A percentile compares a stretch with the other conserved stretches of the same genome.
phyloP scores from a whole-genome alignment of 1,284 basidiomycete genomes.

The Puccinia polysora region DNA sequence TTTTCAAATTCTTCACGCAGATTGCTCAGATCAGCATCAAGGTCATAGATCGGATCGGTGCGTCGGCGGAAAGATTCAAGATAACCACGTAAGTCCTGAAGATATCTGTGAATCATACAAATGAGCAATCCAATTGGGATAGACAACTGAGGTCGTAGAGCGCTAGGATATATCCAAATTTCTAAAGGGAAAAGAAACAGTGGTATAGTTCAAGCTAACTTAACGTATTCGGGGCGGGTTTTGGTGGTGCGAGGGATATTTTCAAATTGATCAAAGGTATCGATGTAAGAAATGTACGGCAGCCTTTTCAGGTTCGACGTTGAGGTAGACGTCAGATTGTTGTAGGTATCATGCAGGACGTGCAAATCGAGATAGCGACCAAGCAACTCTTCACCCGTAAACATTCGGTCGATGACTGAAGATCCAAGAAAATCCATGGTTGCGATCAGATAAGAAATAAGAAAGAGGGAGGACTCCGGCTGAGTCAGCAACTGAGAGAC shows the following conservation, averaged over 20 bases:
- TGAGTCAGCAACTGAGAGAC: neutral
- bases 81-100: slow-evolving; percentile 66
- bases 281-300: slow-evolving; percentile 37
- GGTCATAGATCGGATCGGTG: slow-evolving; percentile 78
- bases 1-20: slow-evolving; percentile 68
- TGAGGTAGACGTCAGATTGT: slow-evolving; percentile 66
- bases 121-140: neutral
- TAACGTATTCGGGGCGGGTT: slow-evolving; percentile 22
- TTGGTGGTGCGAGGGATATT: slow-evolving; percentile 31
- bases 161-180: neutral
- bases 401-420: slow-evolving; percentile 75
- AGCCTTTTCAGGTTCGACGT: slow-evolving; percentile 38
- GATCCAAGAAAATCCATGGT: slow-evolving; percentile 5
- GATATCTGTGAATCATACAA: slow-evolving; percentile 18
- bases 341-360: slow-evolving; percentile 77
- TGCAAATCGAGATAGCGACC: slow-evolving; percentile 94
- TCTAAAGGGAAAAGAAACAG: neutral
- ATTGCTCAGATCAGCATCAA: slow-evolving; percentile 65
- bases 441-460: slow-evolving; percentile 4
- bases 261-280: slow-evolving; percentile 33
- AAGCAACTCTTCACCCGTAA: slow-evolving; percentile 91
- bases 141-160: neutral
- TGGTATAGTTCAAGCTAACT: neutral
- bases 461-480: neutral
- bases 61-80: slow-evolving; percentile 79